Evolutionary conservation across 148 eudicot species (phyloP), one percentile per base, ranked within the genome.

Genomic region (Fallopia convolvulus): DNA sequence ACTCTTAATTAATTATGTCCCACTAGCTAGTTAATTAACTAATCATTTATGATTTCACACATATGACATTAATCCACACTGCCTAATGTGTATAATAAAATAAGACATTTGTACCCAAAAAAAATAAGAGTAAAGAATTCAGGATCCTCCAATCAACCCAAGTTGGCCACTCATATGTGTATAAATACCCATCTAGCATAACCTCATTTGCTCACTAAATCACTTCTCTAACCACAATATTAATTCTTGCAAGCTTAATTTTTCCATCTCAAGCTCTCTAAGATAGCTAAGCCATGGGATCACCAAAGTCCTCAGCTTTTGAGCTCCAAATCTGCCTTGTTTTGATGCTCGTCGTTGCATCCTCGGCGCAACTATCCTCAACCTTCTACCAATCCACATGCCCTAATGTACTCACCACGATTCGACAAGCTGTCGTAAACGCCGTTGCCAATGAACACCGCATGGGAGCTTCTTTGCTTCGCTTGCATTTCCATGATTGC

Each of bases 401-500:
- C 68, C 80, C 83, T 2, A 63, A 36, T 0, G 80, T 80, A 17
- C 75, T 81, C 12, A 39, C 75, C 10, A 53, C 70, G 11, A 81
- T 77, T 74, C 26, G 46, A 65, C 53, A 56, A 17, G 80, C 26
- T 39, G 83, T 81, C 47, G 4, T 12, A 5, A 39, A 42, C 15
- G 83, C 83, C 1, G 79, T 81, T 33, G 65, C 76, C 47, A 77
- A 74, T 40, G 83, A 77, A 68, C 73, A 21, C 8, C 74, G 80
- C 68, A 77, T 81, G 80, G 80, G 75, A 0, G 80, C 83, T 5
- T 77, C 83, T 30, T 71, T 81, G 83, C 83, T 81, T 33, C 80
- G 83, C 2, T 80, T 81, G 44, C 83, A 81, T 77, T 81, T 77
- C 71, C 83, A 81, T 11, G 83, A 74, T 75, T 81, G 83, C 74